phyloP scores from a whole-genome alignment of 352 stramenopile genomes.

The Phytopythium oedochilum region DNA sequence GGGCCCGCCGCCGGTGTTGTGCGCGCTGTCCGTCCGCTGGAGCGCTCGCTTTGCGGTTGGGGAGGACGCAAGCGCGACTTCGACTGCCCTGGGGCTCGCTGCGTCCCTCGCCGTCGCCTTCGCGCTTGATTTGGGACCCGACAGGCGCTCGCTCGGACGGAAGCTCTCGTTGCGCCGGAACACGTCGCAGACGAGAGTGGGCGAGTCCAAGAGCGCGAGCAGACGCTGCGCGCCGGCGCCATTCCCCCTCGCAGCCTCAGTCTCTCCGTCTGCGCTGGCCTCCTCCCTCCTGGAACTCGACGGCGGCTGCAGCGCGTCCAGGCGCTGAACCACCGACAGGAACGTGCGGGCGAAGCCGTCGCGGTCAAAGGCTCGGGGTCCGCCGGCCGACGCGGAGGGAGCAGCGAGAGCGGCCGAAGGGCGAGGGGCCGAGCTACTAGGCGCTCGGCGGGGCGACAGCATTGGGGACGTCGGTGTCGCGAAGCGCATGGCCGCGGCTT shows the following conservation, averaged over 20 bases:
- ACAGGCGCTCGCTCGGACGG: slow-evolving; percentile 8
- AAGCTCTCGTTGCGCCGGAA: slow-evolving; percentile 11
- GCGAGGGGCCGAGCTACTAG: not conserved
- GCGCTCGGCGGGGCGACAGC: no score
- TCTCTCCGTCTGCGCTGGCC: not conserved
- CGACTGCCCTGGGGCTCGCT: not conserved
- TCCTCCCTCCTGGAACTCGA: not conserved
- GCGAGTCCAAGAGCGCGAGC: not conserved
- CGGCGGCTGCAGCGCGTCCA: slow-evolving; percentile 24
- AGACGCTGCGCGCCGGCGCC: not conserved
- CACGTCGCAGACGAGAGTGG: slow-evolving; percentile 5
- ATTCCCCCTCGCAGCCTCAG: not conserved
- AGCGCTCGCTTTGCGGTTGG: not conserved
- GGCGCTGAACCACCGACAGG: slow-evolving; percentile 19
- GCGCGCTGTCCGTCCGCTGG: not conserved
- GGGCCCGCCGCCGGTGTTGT: not conserved
- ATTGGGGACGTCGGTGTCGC: not conserved
- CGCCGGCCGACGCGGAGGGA: no score
- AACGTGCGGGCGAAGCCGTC: slow-evolving; percentile 15
- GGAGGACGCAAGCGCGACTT: not conserved
- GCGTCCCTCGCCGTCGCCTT: not conserved
- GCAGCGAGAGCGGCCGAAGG: not conserved
- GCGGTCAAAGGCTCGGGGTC: slow-evolving; percentile 1
- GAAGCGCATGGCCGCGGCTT: not conserved
- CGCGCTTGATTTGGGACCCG: not conserved